Conservation (phyloP, 164 flowering plant species). For the grape (Vitis vinifera) region DNA sequence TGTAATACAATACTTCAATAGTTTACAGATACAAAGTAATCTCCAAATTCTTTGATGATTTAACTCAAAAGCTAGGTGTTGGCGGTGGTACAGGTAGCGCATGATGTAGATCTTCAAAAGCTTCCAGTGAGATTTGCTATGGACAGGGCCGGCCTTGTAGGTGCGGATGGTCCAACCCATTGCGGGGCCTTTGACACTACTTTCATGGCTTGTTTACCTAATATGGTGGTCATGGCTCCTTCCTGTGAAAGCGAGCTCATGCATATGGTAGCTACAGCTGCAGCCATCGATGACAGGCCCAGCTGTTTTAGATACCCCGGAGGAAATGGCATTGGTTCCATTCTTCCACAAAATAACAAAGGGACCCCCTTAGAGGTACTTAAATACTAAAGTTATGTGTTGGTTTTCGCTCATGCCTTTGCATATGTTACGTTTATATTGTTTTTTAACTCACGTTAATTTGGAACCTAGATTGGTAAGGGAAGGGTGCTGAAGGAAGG, state of each 20-base stretch:
- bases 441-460: neutral
- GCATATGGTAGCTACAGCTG: conserved; percentile 61
- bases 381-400: neutral
- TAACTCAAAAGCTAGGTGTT: neutral
- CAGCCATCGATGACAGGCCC: conserved; percentile 45
- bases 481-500: conserved; percentile 45
- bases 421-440: too few species aligned
- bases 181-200: conserved; percentile 53
- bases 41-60: too few species aligned
- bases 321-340: conserved; percentile 22
- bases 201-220: conserved; percentile 57
- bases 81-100: conserved; percentile 36
- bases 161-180: conserved; percentile 63
- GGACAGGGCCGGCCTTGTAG: conserved; percentile 57
- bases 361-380: conserved; percentile 53
- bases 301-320: conserved; percentile 48
- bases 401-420: too few species aligned
- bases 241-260: conserved; percentile 44
- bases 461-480: conserved; percentile 34
- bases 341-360: conserved; percentile 45
- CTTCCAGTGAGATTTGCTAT: conserved; percentile 54
- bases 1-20: too few species aligned
- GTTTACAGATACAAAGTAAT: too few species aligned
- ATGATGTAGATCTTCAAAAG: conserved; percentile 60
- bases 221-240: conserved; percentile 66